Conservation (phyloP, 352 stramenopile species). For the Globisporangium yorkense region DNA sequence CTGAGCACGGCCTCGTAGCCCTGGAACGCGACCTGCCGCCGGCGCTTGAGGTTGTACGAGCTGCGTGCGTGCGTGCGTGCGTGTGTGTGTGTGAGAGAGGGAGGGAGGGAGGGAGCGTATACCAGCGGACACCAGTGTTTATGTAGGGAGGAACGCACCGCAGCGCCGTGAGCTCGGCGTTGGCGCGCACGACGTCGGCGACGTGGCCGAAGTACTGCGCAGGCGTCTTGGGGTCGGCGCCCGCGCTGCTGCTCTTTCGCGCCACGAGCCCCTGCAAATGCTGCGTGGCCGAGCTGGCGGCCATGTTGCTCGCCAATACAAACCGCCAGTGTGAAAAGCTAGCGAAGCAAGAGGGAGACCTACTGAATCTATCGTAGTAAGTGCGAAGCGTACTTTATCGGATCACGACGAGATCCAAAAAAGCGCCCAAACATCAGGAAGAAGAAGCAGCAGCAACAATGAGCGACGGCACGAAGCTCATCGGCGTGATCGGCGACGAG, state of each 20-base stretch:
- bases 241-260: slow-evolving; percentile 34
- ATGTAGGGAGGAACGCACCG: slow-evolving; percentile 27
- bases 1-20: slow-evolving; percentile 76
- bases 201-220: slow-evolving; percentile 75
- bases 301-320: slow-evolving; percentile 4
- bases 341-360: too few species aligned
- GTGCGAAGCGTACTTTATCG: too few species aligned
- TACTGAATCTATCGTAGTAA: too few species aligned
- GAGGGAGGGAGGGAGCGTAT: neutral
- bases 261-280: slow-evolving; percentile 62
- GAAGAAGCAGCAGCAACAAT: slow-evolving; percentile 19
- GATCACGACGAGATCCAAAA: neutral
- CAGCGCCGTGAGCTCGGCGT: slow-evolving; percentile 43
- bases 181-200: slow-evolving; percentile 43
- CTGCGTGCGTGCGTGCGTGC: too few species aligned
- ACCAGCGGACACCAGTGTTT: too few species aligned
- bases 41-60: slow-evolving; percentile 62
- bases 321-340: slow-evolving; percentile 39
- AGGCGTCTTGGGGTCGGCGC: slow-evolving; percentile 45
- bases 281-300: slow-evolving; percentile 19
- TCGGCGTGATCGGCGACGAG: slow-evolving; percentile 89
- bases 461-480: slow-evolving; percentile 81
- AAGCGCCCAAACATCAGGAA: slow-evolving; percentile 1
- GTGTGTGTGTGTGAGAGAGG: neutral
- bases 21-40: slow-evolving; percentile 45